Base-by-base conservation (phyloP, 1,284 basidiomycete genomes). In the Mycena sp. region DNA sequence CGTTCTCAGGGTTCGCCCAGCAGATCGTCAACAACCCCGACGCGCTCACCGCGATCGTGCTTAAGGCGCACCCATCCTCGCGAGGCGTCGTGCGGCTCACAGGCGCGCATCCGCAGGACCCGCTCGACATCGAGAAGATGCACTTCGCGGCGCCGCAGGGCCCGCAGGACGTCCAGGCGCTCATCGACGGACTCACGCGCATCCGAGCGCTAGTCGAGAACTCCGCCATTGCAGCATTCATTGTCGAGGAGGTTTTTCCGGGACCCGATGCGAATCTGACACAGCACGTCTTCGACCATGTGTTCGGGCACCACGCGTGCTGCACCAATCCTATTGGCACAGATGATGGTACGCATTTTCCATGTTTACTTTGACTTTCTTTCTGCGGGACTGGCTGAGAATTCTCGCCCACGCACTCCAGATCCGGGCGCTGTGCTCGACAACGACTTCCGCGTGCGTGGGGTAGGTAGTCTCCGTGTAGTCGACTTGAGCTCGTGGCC, bases 271-370 rank as follows among this genome's bases (percentile, higher is more conserved):
- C 23, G 55, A 59, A 56, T 35, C 72, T 53, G 58, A 71, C 51
- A 23, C 52, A 64, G 40, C 66, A 71, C 55, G 49, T 71, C 6
- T 65, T 68, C 14, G 61, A 72, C 16, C 64, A 67, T 35, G 68
- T 74, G 6, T 77, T 75, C 32, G 75, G 74, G 12, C 75, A 77
- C 61, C 74, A 77, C 48, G 73, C 71, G 11, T 77, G 74, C 51
- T 76, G 75, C 49, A 76, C 75, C 1, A 74, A 73, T 58, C 35
- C 72, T 25, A 76, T 76, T 21, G 75, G 74, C 12, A 41, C 70
- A 5, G 70, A 71, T 41, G 54, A 63, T 23, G 72, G 75, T 75
- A 66, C 38, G 63, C 32, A 35, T 35, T 35, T 35, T 35, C 62
- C 5, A 72, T 67, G 45, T 75, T 53, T 21, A 23, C 25, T 17